These are phyloP conservation scores for Saccharomyces hybrid DNA, from an alignment of 1,139 yeast species.

Conservation along the genomic window DNA sequence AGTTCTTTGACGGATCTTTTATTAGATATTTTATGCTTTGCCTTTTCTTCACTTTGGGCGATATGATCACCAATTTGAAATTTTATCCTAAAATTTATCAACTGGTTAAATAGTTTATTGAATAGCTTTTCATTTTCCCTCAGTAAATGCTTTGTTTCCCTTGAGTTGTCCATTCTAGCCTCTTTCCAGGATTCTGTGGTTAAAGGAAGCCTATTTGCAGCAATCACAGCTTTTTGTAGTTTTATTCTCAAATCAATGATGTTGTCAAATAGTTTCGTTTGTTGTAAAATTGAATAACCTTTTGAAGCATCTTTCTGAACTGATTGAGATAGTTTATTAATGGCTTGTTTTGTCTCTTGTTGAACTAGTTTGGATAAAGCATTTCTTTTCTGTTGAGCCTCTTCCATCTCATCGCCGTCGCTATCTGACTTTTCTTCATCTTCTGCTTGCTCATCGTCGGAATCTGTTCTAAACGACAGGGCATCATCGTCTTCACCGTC, in stretches of 20 bases:
- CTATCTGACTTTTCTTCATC: conserved; percentile 26
- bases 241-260: conserved; percentile 78
- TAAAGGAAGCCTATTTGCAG: conserved; percentile 59
- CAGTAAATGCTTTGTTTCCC: conserved; percentile 33
- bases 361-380: conserved; percentile 50
- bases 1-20: conserved; percentile 53
- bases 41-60: conserved; percentile 16
- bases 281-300: conserved; percentile 75
- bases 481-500: conserved; percentile 17
- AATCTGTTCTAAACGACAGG: conserved; percentile 22
- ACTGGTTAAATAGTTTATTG: conserved; percentile 27
- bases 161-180: conserved; percentile 32
- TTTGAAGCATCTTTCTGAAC: conserved; percentile 75
- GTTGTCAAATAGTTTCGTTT: conserved; percentile 66
- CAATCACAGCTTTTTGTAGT: conserved; percentile 67
- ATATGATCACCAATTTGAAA: conserved; percentile 39
- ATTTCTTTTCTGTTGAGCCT: conserved; percentile 35
- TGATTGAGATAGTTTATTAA: conserved; percentile 56
- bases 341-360: conserved; percentile 56
- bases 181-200: conserved; percentile 35
- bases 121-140: conserved; percentile 26
- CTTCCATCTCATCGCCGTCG: conserved; percentile 32
- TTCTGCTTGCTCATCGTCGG: conserved; percentile 28
- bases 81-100: conserved; percentile 37
- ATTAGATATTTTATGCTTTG: conserved; percentile 29